Evolutionary conservation across 108 stramenopile species (phyloP).

Genomic region (Mayamaea pseudoterrestris): DNA sequence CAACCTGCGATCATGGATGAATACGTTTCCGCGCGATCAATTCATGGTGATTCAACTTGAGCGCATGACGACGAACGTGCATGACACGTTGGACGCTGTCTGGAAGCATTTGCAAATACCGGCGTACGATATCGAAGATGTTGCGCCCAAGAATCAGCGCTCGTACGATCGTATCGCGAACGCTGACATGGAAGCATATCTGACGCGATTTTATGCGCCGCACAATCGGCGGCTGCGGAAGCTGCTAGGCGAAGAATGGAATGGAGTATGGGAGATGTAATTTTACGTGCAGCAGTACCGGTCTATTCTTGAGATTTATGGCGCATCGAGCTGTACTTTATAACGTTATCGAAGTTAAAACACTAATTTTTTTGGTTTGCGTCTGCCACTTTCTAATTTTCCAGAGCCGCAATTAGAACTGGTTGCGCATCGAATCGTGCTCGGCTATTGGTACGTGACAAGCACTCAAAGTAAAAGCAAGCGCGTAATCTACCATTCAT

Average conservation of each 20-base stretch:
- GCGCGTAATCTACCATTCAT: neutral
- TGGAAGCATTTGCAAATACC: slow-evolving; percentile 66
- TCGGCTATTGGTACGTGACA: neutral
- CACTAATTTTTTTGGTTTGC: too few relatives aligned
- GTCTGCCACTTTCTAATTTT: too few relatives aligned
- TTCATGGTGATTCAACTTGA: slow-evolving; percentile 76
- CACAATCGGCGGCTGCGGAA: slow-evolving; percentile 14
- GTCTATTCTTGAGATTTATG: neutral
- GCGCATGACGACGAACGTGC: slow-evolving; percentile 19
- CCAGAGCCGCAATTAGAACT: too few relatives aligned
- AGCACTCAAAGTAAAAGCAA: neutral
- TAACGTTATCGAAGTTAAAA: neutral
- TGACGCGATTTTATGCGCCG: slow-evolving; percentile 14
- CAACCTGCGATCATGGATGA: slow-evolving; percentile 87
- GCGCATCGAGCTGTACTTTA: neutral
- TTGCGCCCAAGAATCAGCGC: slow-evolving; percentile 30
- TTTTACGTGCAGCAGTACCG: neutral
- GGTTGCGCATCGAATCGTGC: neutral
- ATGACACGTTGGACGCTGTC: slow-evolving; percentile 37
- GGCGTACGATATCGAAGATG: slow-evolving; percentile 26
- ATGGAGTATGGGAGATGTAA: neutral
- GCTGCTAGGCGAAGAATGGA: slow-evolving; percentile 3
- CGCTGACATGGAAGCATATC: neutral
- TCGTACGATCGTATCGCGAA: slow-evolving; percentile 17
- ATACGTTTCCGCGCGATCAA: slow-evolving; percentile 49